These are phyloP conservation scores for Sporothrix luriei DNA, from an alignment of 2,329 filamentous ascomycete species.

Conservation along the genomic window DNA sequence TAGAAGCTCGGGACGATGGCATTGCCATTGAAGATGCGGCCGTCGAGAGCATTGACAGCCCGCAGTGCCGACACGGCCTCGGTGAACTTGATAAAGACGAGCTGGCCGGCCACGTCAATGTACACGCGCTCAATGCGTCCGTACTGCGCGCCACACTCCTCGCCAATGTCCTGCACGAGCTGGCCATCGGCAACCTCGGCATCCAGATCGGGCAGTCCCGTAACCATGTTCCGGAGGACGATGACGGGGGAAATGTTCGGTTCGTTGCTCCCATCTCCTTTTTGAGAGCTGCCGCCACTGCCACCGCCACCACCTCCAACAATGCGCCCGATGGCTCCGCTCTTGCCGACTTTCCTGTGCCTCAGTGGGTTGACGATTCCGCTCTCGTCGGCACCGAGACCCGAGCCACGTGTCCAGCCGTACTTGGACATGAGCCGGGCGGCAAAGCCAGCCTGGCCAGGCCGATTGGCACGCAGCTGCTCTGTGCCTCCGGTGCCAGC, in stretches of 20 bases:
- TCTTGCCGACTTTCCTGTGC: slow-evolving; percentile 84
- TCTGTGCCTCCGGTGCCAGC: not conserved
- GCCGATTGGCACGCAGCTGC: slow-evolving; percentile 59
- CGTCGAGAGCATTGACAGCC: slow-evolving; percentile 86
- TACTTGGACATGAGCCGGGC: slow-evolving; percentile 89
- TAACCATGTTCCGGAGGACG: slow-evolving; percentile 80
- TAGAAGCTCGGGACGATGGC: slow-evolving; percentile 81
- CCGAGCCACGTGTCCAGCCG: slow-evolving; percentile 86
- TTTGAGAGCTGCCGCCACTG: slow-evolving; percentile 52
- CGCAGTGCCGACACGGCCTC: slow-evolving; percentile 80
- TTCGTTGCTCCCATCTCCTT: not conserved
- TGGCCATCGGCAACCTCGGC: slow-evolving; percentile 70
- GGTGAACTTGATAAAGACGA: slow-evolving; percentile 93
- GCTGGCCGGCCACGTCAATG: slow-evolving; percentile 64
- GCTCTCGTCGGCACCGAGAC: slow-evolving; percentile 77
- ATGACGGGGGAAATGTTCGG: slow-evolving; percentile 74
- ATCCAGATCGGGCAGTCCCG: slow-evolving; percentile 74
- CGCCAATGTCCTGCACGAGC: slow-evolving; percentile 91
- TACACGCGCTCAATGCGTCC: slow-evolving; percentile 79
- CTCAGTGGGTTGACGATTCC: slow-evolving; percentile 85
- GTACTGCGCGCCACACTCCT: slow-evolving; percentile 82
- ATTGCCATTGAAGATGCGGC: slow-evolving; percentile 86
- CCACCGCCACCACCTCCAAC: slow-evolving; percentile 62
- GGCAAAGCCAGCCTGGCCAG: slow-evolving; percentile 82
- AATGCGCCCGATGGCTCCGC: slow-evolving; percentile 72